Base-by-base conservation (phyloP, 176 grass and related monocot species). In the Hordeum marinum region DNA sequence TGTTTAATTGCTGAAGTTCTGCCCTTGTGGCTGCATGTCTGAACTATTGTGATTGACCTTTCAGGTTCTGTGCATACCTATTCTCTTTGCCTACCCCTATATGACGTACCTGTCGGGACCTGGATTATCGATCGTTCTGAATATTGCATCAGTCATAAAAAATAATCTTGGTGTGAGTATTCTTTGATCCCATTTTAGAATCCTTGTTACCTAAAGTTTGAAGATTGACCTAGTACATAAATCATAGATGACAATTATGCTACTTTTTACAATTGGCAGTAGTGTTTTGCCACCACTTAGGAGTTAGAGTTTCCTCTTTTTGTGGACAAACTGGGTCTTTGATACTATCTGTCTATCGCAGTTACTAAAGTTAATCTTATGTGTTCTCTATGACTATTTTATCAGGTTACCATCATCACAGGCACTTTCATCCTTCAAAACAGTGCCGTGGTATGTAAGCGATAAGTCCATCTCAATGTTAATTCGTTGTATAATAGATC, bases 61-160 rank as follows among this genome's bases (percentile, higher is more conserved):
- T 73, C 85, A 94, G 92, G 60, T 78, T 60, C 20, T 91, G 40
- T 81, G 57, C 68, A 81, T 94, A 86, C 90, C 90, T 40, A 87
- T 94, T 69, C 85, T 94, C 27, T 91, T 80, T 54, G 85, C 88
- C n/a, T 94, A 81, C 82, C 93, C 93, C 12, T 94, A 73, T 27
- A 90, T 94, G 88, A 81, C 90, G 9, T 68, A 90, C 31, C 65
- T 94, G 9, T 94, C 93, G 13, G 85, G 45, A 85, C 69, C 86
- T 71, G 65, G n/a, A 88, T 84, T 92, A 45, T 79, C 77, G 11
- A 24, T 94, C 24, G 3, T 92, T 40, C 63, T 89, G 21, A 92
- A 87, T 78, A 64, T 82, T 64, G 83, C 87, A 72, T 92, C 90
- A 8, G 27, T 89, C 6, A 18, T 89, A 18, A 89, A 89, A 73